These are phyloP conservation scores for Rhododendron williamsianum DNA, from an alignment of 148 eudicot species.

Conservation along the genomic window DNA sequence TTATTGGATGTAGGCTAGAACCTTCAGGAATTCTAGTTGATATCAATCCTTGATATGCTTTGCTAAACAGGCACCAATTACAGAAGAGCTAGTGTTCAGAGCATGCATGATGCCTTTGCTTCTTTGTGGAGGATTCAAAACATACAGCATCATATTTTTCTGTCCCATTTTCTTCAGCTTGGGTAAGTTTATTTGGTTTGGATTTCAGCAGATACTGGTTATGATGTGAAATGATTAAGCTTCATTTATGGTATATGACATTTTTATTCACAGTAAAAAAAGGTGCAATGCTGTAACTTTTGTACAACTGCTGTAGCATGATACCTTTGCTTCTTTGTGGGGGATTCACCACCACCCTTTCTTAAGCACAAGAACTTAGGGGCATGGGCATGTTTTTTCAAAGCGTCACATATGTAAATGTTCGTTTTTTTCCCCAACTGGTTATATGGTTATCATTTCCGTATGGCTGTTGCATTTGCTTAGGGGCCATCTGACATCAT, in stretches of 20 bases:
- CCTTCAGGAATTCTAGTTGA: neutral
- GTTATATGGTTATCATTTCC: neutral
- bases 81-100: slow-evolving; percentile 94
- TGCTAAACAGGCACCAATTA: slow-evolving; percentile 73
- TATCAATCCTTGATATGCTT: slow-evolving; percentile 9
- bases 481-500: neutral
- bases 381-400: neutral
- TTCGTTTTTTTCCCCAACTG: neutral
- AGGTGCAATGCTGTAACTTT: neutral
- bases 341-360: neutral
- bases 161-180: slow-evolving; percentile 92
- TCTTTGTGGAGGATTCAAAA: slow-evolving; percentile 79
- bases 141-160: slow-evolving; percentile 52
- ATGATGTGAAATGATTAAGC: neutral
- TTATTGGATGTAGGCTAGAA: slow-evolving; percentile 1
- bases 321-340: neutral
- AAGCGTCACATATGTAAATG: neutral
- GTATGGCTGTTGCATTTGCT: neutral
- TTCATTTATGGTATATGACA: neutral
- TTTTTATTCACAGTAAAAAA: neutral
- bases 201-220: neutral
- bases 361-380: neutral
- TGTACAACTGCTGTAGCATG: neutral
- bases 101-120: slow-evolving; percentile 98
- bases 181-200: slow-evolving; percentile 45